Conservation (phyloP, 331 rosid genomes). For the Dryas integrifolia region DNA sequence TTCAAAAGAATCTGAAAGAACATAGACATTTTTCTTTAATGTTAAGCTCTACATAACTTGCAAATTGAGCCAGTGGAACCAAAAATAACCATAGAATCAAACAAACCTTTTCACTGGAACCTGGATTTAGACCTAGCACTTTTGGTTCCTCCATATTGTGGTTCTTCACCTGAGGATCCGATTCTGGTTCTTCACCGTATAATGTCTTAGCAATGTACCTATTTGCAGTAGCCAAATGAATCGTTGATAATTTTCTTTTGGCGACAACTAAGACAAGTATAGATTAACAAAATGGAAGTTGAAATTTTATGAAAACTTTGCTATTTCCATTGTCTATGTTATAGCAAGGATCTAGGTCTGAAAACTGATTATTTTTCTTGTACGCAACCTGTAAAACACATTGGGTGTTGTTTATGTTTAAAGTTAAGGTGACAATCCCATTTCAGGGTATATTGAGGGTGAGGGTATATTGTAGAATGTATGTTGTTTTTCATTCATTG, state of each 20-base stretch:
- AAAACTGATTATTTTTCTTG: neutral
- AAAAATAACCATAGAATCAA: conserved; percentile 16
- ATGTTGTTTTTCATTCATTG: neutral
- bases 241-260: neutral
- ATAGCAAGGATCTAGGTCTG: conserved; percentile 3
- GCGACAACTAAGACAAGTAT: neutral
- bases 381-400: neutral
- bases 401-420: neutral
- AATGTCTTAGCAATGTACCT: conserved; percentile 88
- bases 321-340: neutral
- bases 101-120: conserved; percentile 69
- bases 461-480: neutral
- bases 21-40: neutral
- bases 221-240: conserved; percentile 37
- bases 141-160: conserved; percentile 61
- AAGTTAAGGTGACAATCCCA: neutral
- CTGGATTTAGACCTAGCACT: conserved; percentile 66
- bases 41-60: conserved; percentile 4
- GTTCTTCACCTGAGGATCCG: conserved; percentile 37
- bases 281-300: neutral
- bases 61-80: conserved; percentile 24
- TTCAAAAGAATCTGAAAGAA: conserved; percentile 73
- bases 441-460: neutral
- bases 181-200: conserved; percentile 65
- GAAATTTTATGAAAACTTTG: neutral